These are phyloP conservation scores for Talaromyces liani DNA, from an alignment of 495 filamentous ascomycete species.

Conservation along the genomic window DNA sequence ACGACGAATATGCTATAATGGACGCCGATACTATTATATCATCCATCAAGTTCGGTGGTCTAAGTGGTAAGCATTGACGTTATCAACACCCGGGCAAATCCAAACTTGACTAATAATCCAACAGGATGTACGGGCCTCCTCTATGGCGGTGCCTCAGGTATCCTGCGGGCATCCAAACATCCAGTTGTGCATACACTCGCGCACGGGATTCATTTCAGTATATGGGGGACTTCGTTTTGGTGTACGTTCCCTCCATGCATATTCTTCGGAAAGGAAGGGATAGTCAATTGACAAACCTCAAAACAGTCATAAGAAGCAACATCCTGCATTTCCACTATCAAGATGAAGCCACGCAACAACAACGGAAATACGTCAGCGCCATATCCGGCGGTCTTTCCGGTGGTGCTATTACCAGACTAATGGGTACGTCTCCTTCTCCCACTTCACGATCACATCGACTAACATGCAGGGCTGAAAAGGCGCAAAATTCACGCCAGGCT, in stretches of 20 bases:
- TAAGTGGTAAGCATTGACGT: constrained; percentile 38
- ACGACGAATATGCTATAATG: not conserved
- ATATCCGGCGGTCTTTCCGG: constrained; percentile 65
- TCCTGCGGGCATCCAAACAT: constrained; percentile 60
- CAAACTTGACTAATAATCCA: not conserved
- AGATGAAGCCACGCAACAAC: constrained; percentile 41
- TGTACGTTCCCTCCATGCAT: constrained; percentile 41
- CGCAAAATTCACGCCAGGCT: constrained; percentile 48
- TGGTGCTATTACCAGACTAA: constrained; percentile 49
- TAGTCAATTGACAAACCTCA: not conserved
- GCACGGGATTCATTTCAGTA: constrained; percentile 72
- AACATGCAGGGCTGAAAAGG: constrained; percentile 21
- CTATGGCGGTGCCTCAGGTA: constrained; percentile 60
- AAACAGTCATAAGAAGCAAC: constrained; percentile 32
- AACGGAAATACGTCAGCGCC: constrained; percentile 56
- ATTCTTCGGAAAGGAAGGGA: not conserved
- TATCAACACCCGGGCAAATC: not conserved
- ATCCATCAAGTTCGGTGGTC: constrained; percentile 42
- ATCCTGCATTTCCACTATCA: constrained; percentile 33
- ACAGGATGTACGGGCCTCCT: constrained; percentile 65
- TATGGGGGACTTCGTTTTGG: constrained; percentile 68
- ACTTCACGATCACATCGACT: not conserved
- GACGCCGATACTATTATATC: constrained; percentile 24
- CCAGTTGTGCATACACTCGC: constrained; percentile 62
- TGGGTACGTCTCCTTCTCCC: constrained; percentile 42